Evolutionary conservation across 176 grass and related monocot species (phyloP).

Genomic region (Tillandsia fasciculata): DNA sequence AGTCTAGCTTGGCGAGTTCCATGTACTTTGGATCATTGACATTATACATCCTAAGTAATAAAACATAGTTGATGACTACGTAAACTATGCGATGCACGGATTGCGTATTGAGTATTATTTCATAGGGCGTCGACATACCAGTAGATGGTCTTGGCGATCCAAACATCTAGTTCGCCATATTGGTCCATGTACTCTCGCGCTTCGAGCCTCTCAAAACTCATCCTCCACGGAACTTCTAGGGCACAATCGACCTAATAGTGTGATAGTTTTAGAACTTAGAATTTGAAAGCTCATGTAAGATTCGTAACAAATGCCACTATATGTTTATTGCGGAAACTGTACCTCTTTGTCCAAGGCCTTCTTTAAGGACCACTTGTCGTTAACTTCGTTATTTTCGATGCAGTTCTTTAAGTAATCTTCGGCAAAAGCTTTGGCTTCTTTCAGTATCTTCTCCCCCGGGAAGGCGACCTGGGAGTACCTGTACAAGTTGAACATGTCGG

Average conservation of each 20-base stretch:
- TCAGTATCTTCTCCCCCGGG: slow-evolving; percentile 29
- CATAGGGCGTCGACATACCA: slow-evolving; percentile 1
- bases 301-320: background rate
- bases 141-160: slow-evolving; percentile 30
- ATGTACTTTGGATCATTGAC: slow-evolving; percentile 26
- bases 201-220: slow-evolving; percentile 29
- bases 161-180: slow-evolving; percentile 27
- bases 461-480: slow-evolving; percentile 25
- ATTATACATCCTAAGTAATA: slow-evolving; percentile 28
- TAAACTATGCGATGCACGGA: background rate
- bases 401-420: slow-evolving; percentile 20
- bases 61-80: background rate
- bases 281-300: background rate
- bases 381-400: slow-evolving; percentile 17
- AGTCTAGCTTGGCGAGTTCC: slow-evolving; percentile 31
- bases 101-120: background rate
- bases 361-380: slow-evolving; percentile 28
- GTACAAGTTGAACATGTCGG: slow-evolving; percentile 32
- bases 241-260: slow-evolving; percentile 5
- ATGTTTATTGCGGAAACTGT: background rate
- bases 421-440: slow-evolving; percentile 20
- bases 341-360: slow-evolving; percentile 36
- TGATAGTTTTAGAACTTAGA: background rate
- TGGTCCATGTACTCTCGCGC: slow-evolving; percentile 23
- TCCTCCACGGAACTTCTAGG: slow-evolving; percentile 25